Percentiles rank a stretch among this genome's conserved stretches.
Evolutionary conservation across 2,329 filamentous ascomycete genomes (phyloP).

Genomic region (Penicillium sp.): DNA sequence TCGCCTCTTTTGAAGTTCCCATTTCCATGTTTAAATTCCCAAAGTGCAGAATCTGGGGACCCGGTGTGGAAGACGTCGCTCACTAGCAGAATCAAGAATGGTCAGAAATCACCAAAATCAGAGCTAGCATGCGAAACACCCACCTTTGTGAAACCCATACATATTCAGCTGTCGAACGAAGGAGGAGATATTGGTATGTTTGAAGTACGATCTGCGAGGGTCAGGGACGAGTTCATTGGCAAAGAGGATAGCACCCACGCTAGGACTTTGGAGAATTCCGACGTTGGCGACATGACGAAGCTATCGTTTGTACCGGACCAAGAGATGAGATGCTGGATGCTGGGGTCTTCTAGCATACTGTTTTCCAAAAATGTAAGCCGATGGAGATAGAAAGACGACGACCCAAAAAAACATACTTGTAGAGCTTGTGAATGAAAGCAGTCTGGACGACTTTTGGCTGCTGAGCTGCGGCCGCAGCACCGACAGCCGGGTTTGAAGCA

Average conservation of each 20-base stretch:
- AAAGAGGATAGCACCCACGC: slow-evolving; percentile 57
- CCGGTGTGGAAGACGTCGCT: slow-evolving; percentile 97
- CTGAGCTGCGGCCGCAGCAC: slow-evolving; percentile 54
- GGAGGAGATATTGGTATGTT: slow-evolving; percentile 97
- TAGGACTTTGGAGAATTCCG: slow-evolving; percentile 94
- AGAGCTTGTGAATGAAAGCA: slow-evolving; percentile 97
- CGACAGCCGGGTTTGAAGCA: slow-evolving; percentile 29
- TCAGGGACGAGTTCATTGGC: slow-evolving; percentile 16
- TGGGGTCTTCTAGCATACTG: slow-evolving; percentile 93
- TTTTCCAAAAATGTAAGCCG: slow-evolving; percentile 15
- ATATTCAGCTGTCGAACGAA: slow-evolving; percentile 97
- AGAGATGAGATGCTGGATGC: slow-evolving; percentile 88
- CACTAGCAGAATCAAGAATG: slow-evolving; percentile 47
- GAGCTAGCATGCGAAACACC: slow-evolving; percentile 9
- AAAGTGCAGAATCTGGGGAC: slow-evolving; percentile 82
- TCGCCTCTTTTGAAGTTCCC: slow-evolving; percentile 95
- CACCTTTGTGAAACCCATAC: slow-evolving; percentile 99
- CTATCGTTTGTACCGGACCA: slow-evolving; percentile 92
- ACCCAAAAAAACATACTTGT: slow-evolving; percentile 60
- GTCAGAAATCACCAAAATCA: slow-evolving; percentile 7
- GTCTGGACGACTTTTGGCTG: slow-evolving; percentile 97
- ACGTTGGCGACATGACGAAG: slow-evolving; percentile 96
- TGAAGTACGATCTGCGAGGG: slow-evolving; percentile 71
- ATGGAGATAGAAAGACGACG: not conserved
- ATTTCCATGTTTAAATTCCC: slow-evolving; percentile 98